These are phyloP conservation scores for Leishmania aethiopica DNA, from an alignment of 208 protist genomes.

Conservation along the genomic window DNA sequence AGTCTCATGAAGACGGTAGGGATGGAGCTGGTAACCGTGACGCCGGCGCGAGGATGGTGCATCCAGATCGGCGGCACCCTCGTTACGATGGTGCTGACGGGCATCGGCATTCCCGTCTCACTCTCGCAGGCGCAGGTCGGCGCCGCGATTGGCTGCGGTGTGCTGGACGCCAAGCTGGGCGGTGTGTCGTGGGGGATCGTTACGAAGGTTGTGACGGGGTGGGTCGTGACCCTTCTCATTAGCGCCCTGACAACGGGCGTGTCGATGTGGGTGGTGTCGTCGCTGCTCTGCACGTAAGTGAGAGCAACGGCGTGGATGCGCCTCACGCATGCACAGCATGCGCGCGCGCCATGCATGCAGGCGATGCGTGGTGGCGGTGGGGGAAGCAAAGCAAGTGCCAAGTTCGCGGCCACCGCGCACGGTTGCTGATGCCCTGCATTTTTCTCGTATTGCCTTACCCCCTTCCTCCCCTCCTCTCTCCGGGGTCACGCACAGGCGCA, in stretches of 20 bases:
- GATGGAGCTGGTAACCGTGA: conserved; percentile 84
- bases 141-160: conserved; percentile 78
- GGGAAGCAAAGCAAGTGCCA: neutral
- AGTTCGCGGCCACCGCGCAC: neutral
- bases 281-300: conserved; percentile 38
- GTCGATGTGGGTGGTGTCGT: conserved; percentile 46
- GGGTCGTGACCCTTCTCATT: conserved; percentile 78
- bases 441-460: neutral
- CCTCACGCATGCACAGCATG: neutral
- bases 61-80: conserved; percentile 80
- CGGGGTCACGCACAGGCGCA: neutral
- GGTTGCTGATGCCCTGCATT: neutral
- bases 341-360: no score
- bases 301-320: neutral
- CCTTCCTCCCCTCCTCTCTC: neutral
- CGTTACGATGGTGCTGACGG: conserved; percentile 84
- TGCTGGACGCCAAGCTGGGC: conserved; percentile 59
- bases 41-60: conserved; percentile 81
- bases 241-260: conserved; percentile 65
- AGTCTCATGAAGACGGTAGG: conserved; percentile 87
- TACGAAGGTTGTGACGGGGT: conserved; percentile 73
- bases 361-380: no score
- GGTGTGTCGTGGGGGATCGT: conserved; percentile 76
- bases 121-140: conserved; percentile 83
- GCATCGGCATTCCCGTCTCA: conserved; percentile 81